Base-by-base conservation (phyloP, 768 basidiomycete genomes). In the Trametes cubensis region DNA sequence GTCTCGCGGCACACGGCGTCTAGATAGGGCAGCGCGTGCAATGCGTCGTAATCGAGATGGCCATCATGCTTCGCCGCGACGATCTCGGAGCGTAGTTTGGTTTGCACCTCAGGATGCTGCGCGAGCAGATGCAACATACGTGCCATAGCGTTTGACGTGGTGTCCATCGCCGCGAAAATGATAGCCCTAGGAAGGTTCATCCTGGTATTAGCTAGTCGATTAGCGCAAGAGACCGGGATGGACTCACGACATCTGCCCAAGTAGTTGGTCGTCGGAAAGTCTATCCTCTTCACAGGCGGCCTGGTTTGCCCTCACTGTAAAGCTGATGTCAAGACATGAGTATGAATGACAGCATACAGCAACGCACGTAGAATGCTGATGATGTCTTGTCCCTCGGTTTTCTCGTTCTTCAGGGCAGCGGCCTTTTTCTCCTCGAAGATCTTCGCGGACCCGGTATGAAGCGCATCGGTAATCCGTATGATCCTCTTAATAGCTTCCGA, bases 1-100 rank as follows among this genome's bases (percentile, higher is more conserved):
- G 80, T 83, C 71, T 89, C 88, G 2, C 83, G 78, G 4, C 87
- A 78, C 2, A 88, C 81, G 4, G 78, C 79, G 61, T 90, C 90
- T 13, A 92, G 82, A 65, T 87, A 90, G 0, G 86, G 81, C 5
- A 93, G 53, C 7, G 55, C 42, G 18, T 67, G 59, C 14, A 71
- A 55, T 28, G 62, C 45, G 53, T 71, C 70, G 55, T 67, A 71
- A 14, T 49, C 56, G 20, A 60, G 66, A 1, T 42, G 49, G 1
- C 23, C 64, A 15, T 41, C 23, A 39, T 28, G 17, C 6, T 23
- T 38, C 2, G 69, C 67, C 17, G 68, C 68, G 14, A 67, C 47
- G 6, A 69, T 23, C 45, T 73, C 70, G 15, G 48, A 55, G 0
- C 72, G 67, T 1, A 73, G 41, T 55, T 69, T 69, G 11, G 70